Conservation (phyloP, 345 rosid species). For the Eucalyptus leucophloia region DNA sequence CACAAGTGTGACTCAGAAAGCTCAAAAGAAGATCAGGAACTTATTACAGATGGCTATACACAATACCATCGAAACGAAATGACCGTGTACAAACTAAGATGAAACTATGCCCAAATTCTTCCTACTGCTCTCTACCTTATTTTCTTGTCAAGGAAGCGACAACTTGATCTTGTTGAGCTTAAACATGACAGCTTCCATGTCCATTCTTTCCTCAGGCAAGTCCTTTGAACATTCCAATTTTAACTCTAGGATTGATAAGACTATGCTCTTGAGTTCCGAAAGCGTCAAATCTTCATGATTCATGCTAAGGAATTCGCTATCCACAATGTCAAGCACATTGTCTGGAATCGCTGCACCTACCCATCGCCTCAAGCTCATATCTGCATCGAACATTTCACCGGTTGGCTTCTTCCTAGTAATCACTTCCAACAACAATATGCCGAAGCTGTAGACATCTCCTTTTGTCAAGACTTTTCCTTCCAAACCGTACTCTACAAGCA, state of each 20-base stretch:
- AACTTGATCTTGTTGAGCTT: not conserved
- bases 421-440: too few relatives aligned
- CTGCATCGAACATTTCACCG: too few relatives aligned
- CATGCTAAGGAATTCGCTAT: not conserved
- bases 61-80: not conserved
- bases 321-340: not conserved
- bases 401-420: too few relatives aligned
- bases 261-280: not conserved
- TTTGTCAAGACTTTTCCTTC: too few relatives aligned
- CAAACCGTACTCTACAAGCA: too few relatives aligned
- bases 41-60: not conserved
- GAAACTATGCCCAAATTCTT: rapidly evolving
- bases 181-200: not conserved
- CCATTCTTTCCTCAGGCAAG: not conserved
- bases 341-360: not conserved
- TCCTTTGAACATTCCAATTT: not conserved
- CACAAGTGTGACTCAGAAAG: not conserved
- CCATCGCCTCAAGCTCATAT: not conserved
- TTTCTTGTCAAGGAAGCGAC: not conserved
- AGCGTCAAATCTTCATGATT: not conserved
- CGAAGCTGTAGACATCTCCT: too few relatives aligned
- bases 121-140: not conserved
- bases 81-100: not conserved
- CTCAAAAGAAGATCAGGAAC: not conserved
- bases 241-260: not conserved